Conservation (phyloP, 495 filamentous ascomycete species). For the Aspergillus baeticus region DNA sequence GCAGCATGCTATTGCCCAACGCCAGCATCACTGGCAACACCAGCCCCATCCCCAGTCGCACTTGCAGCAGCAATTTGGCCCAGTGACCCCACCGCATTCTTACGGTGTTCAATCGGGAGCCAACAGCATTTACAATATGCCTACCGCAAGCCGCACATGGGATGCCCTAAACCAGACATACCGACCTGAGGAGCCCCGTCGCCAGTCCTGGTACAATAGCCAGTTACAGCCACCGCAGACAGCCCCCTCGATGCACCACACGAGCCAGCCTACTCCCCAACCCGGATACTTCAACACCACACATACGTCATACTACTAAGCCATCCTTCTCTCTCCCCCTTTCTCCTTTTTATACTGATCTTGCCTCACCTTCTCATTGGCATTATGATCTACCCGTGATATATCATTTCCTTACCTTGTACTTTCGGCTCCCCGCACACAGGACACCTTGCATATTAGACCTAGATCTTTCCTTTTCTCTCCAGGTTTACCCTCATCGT, state of each 20-base stretch:
- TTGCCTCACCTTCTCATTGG: not conserved
- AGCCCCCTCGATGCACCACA: constrained; percentile 25
- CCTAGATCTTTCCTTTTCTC: constrained; percentile 19
- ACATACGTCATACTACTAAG: constrained; percentile 25
- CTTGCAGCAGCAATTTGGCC: constrained; percentile 19
- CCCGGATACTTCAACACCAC: constrained; percentile 27
- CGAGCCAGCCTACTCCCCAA: constrained; percentile 28
- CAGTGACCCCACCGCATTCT: constrained; percentile 9
- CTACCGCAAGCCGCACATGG: constrained; percentile 42
- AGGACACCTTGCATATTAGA: constrained; percentile 18
- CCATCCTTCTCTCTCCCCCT: not conserved
- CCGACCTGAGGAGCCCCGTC: constrained; percentile 36
- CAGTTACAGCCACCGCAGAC: constrained; percentile 27
- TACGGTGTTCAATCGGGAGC: constrained; percentile 14
- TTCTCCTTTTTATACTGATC: constrained; percentile 1
- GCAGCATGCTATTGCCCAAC: constrained; percentile 74
- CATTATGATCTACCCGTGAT: constrained; percentile 8
- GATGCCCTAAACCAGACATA: constrained; percentile 40
- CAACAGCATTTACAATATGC: constrained; percentile 38
- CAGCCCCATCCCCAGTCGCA: constrained; percentile 17
- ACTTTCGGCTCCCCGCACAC: constrained; percentile 5
- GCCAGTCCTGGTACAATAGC: constrained; percentile 43
- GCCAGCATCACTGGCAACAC: constrained; percentile 58
- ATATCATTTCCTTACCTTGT: constrained; percentile 7
- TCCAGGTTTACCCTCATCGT: not conserved